These are phyloP conservation scores for Leishmania arabica DNA, from an alignment of 208 protist genomes.

Conservation along the genomic window DNA sequence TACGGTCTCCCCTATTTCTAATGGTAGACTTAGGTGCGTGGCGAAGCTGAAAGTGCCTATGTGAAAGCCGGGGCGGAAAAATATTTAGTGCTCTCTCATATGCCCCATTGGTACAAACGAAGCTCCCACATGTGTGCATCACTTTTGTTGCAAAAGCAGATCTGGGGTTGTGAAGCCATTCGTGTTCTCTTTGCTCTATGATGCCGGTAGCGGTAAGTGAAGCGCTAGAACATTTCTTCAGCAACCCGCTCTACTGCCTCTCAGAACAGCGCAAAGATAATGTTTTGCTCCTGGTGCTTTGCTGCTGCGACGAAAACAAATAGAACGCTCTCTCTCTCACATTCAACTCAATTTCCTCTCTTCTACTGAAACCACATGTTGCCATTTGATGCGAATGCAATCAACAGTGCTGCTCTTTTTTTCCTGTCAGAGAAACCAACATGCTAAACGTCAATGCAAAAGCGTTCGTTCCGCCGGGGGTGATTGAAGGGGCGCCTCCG, in stretches of 20 bases:
- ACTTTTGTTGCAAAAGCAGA: not conserved
- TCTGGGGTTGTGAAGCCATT: not conserved
- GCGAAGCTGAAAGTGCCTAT: not conserved
- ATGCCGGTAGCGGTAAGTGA: not conserved
- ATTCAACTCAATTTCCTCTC: not conserved
- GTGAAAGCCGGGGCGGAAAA: not conserved
- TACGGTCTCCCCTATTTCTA: not conserved
- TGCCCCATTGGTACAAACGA: not conserved
- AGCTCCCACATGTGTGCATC: not conserved
- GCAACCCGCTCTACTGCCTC: not conserved
- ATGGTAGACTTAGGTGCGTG: not conserved
- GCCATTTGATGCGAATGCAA: not conserved
- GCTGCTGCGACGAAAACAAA: not conserved
- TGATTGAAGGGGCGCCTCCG: conserved; percentile 24
- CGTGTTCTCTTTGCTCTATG: not conserved
- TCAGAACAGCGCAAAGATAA: not conserved
- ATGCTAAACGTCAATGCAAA: conserved; percentile 86
- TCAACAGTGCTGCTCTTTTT: not conserved
- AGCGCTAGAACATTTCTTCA: not conserved
- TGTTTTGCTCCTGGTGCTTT: not conserved
- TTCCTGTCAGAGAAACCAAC: conserved; percentile 1
- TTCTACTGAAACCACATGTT: not conserved
- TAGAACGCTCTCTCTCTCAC: not conserved
- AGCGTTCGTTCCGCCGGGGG: conserved; percentile 63
- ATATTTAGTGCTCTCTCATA: not conserved